phyloP scores from a whole-genome alignment of 106 monocot species.

The Hemerocallis citrina region DNA sequence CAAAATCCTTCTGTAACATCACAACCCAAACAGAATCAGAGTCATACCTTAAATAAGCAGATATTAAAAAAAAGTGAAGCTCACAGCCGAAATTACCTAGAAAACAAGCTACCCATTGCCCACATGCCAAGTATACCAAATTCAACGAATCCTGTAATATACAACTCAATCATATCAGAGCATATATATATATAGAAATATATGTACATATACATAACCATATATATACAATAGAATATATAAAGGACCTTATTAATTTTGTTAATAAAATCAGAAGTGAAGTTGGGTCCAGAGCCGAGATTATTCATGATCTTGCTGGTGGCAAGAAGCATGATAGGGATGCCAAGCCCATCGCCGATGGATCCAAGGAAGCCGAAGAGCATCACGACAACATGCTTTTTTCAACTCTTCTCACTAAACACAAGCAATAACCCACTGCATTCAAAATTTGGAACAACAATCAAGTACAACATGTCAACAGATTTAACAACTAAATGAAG shows the following conservation, averaged over 20 bases:
- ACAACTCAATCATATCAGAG: background rate
- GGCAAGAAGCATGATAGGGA: constrained; percentile 25
- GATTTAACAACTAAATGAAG: too few relatives aligned
- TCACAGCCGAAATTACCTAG: constrained; percentile 12
- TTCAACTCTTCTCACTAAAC: too few relatives aligned
- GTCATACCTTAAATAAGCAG: background rate
- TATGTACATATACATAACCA: background rate
- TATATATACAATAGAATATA: background rate
- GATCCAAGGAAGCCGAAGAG: constrained; percentile 28
- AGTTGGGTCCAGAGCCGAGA: constrained; percentile 11
- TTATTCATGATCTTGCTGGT: constrained; percentile 44
- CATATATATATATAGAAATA: background rate
- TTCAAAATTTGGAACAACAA: too few relatives aligned
- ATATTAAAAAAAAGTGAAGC: background rate
- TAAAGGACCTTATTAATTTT: background rate
- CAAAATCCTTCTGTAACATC: constrained; percentile 7
- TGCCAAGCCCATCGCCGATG: constrained; percentile 21
- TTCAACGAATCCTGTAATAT: constrained; percentile 21
- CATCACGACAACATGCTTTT: too few relatives aligned
- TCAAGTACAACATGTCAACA: too few relatives aligned
- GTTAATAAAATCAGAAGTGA: background rate
- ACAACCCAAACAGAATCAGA: background rate
- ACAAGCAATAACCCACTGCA: too few relatives aligned
- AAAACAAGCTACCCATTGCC: constrained; percentile 17
- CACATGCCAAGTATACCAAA: constrained; percentile 24